Evolutionary conservation across 331 rosid genomes (phyloP).

Genomic region (Arachis monticola): DNA sequence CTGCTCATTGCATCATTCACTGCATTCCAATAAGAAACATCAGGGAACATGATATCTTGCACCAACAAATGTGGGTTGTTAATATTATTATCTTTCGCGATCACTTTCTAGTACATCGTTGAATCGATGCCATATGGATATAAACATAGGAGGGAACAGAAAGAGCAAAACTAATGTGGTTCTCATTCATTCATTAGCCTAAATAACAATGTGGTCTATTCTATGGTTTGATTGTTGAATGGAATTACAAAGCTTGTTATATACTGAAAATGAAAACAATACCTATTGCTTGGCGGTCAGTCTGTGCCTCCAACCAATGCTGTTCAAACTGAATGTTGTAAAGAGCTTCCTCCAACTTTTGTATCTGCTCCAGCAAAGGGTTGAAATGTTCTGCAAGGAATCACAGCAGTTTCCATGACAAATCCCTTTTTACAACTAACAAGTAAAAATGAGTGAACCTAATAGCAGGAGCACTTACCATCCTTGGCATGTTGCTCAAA

Average conservation of each 20-base stretch:
- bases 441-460: neutral
- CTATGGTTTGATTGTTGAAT: neutral
- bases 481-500: conserved; percentile 91
- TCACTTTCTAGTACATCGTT: no score
- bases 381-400: conserved; percentile 77
- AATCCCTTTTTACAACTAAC: neutral
- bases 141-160: no score
- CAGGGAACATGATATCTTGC: neutral
- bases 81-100: no score
- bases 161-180: neutral
- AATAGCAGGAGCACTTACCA: conserved; percentile 56
- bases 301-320: conserved; percentile 96
- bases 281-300: conserved; percentile 95
- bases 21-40: conserved; percentile 43
- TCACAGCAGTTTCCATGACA: conserved; percentile 28
- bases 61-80: no score
- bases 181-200: conserved; percentile 5
- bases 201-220: neutral
- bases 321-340: conserved; percentile 91
- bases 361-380: conserved; percentile 84
- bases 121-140: no score
- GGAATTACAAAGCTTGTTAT: conserved; percentile 5
- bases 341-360: conserved; percentile 93
- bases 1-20: conserved; percentile 88
- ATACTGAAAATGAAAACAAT: conserved; percentile 31